These are phyloP conservation scores for Leccinum fibrillosum DNA, from an alignment of 768 basidiomycete species.

Conservation along the genomic window DNA sequence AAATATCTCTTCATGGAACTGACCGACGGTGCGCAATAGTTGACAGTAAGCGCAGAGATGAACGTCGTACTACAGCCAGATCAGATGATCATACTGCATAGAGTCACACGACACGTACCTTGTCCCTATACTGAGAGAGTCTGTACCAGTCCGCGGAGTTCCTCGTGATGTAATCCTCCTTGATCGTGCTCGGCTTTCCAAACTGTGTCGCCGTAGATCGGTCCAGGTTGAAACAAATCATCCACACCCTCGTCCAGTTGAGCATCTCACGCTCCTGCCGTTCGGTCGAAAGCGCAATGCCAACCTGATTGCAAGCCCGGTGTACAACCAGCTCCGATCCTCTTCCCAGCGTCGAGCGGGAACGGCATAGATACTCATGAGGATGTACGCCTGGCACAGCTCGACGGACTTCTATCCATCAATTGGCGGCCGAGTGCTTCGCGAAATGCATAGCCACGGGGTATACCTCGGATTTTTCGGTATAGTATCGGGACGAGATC, in stretches of 20 bases:
- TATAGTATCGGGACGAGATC: constrained; percentile 77
- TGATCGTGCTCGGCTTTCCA: constrained; percentile 86
- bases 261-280: constrained; percentile 77
- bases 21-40: constrained; percentile 64
- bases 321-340: constrained; percentile 86
- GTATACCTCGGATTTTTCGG: constrained; percentile 79
- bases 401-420: constrained; percentile 86
- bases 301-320: constrained; percentile 80
- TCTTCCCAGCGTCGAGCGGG: constrained; percentile 86
- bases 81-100: not conserved
- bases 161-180: constrained; percentile 78
- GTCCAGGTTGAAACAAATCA: constrained; percentile 88
- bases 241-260: constrained; percentile 85
- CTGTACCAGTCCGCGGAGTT: constrained; percentile 75
- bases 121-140: constrained; percentile 57
- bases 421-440: constrained; percentile 76
- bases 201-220: constrained; percentile 85
- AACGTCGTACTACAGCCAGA: constrained; percentile 57
- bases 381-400: constrained; percentile 86
- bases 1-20: constrained; percentile 76
- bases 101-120: constrained; percentile 34
- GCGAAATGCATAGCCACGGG: constrained; percentile 89
- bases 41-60: constrained; percentile 73
- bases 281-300: constrained; percentile 40
- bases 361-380: constrained; percentile 80